Evolutionary conservation across 1,284 basidiomycete genomes (phyloP).

Genomic region (Bjerkandera adusta): DNA sequence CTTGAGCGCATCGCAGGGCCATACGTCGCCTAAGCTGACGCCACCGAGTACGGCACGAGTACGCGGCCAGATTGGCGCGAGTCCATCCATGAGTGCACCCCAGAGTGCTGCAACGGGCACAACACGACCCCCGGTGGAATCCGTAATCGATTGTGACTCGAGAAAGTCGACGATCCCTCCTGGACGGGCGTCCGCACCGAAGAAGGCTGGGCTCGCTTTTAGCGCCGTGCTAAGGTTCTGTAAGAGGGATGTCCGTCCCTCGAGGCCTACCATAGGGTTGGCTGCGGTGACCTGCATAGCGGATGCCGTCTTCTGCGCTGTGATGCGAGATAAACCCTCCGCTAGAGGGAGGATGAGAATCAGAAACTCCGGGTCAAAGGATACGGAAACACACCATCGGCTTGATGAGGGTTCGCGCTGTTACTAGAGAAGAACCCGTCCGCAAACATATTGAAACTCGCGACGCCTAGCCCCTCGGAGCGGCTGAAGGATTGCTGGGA

Average conservation of each 20-base stretch:
- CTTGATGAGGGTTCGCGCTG: constrained; percentile 59
- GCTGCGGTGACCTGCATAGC: constrained; percentile 79
- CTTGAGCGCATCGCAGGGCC: constrained; percentile 71
- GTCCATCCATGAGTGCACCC: constrained; percentile 78
- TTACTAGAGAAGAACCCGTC: constrained; percentile 81
- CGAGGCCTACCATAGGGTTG: constrained; percentile 91
- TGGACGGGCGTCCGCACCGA: constrained; percentile 71
- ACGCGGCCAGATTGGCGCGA: constrained; percentile 89
- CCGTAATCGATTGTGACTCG: constrained; percentile 45
- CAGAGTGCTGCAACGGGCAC: constrained; percentile 75
- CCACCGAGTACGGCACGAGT: constrained; percentile 67
- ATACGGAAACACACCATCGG: constrained; percentile 62
- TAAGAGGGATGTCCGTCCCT: constrained; percentile 81
- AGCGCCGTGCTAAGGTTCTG: constrained; percentile 73
- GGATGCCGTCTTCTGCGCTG: constrained; percentile 55
- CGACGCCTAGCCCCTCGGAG: constrained; percentile 92
- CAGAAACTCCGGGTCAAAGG: constrained; percentile 8
- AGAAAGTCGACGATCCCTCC: constrained; percentile 86
- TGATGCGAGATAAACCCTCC: constrained; percentile 66
- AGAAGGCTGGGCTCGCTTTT: constrained; percentile 59
- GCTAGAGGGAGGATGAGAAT: constrained; percentile 44
- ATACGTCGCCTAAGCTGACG: constrained; percentile 83
- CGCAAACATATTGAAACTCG: constrained; percentile 88
- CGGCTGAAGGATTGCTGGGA: constrained; percentile 64
- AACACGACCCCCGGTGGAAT: constrained; percentile 34